Evolutionary conservation across 495 filamentous ascomycete genomes (phyloP).

Genomic region (Lindgomyces ingoldianus): DNA sequence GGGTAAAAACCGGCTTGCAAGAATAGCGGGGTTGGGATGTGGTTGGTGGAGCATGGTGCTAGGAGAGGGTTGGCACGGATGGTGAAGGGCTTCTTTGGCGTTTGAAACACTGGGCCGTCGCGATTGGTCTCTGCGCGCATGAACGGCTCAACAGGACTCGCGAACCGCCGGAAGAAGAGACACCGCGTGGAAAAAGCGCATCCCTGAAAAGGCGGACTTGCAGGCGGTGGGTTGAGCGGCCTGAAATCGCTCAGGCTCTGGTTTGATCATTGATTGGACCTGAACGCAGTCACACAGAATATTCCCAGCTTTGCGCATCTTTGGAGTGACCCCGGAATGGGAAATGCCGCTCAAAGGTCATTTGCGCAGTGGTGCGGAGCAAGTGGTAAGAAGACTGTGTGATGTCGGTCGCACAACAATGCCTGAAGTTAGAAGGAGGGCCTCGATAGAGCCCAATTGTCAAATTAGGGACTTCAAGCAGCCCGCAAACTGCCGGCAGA

Average conservation of each 20-base stretch:
- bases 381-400: neutral
- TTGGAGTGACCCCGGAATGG: slow-evolving; percentile 6
- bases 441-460: slow-evolving; percentile 23
- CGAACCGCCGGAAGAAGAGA: slow-evolving; percentile 24
- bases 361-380: slow-evolving; percentile 14
- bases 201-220: slow-evolving; percentile 19
- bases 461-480: slow-evolving; percentile 7
- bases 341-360: slow-evolving; percentile 16
- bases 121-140: slow-evolving; percentile 19
- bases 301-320: slow-evolving; percentile 5
- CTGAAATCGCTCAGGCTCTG: neutral
- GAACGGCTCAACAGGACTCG: slow-evolving; percentile 25
- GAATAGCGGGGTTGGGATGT: slow-evolving; percentile 8
- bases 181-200: slow-evolving; percentile 19
- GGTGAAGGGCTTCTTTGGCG: slow-evolving; percentile 15
- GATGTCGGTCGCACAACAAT: slow-evolving; percentile 24
- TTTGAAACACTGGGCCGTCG: slow-evolving; percentile 19
- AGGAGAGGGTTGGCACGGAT: neutral
- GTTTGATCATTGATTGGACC: neutral
- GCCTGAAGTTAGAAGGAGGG: neutral
- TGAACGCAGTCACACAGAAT: neutral
- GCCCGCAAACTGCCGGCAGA: slow-evolving; percentile 21
- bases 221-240: slow-evolving; percentile 1
- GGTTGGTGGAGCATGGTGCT: slow-evolving; percentile 5
- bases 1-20: slow-evolving; percentile 21